Base-by-base conservation (phyloP, 306 rosid genomes). In the Casuarina equisetifolia region DNA sequence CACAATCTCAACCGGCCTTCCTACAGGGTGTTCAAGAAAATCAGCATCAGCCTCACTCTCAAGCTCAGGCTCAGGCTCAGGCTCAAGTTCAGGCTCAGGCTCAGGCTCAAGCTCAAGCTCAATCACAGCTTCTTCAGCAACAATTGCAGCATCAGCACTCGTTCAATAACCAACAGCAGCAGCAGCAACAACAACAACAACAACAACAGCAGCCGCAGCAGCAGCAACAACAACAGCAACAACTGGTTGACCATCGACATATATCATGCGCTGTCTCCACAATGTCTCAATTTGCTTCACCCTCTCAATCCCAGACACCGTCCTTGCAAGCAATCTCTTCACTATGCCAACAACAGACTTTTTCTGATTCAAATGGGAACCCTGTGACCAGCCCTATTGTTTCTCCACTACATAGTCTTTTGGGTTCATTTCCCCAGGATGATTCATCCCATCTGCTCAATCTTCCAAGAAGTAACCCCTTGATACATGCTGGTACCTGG, bases 401-500 rank as follows among this genome's bases (percentile, higher is more conserved):
- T 79, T 92, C 97, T 79, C 97, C 97, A 48, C 78, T 90, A 85
- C 96, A 92, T 57, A 85, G 91, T 77, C 83, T 95, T 72, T 78
- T 95, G 89, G 87, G 97, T 73, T 84, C 99, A 11, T 90, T 87
- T 86, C 80, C 93, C 20, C 93, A 84, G 76, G 94, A 95, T 59
- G 98, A 90, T 51, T 51, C 96, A 64, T 81, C 97, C 75, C 93
- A 89, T 72, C 83, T 89, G 62, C 84, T 89, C 74, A 89, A 88
- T 81, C 80, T 91, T 53, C 80, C 92, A 7, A 82, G 96, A 79
- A 80, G 87, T 76, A 86, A 79, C 73, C 72, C 90, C 44, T 83
- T 91, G 85, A 78, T 92, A 20, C 90, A 89, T 25, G 87, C 97
- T 73, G 69, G 86, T 39, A 82, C 77, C 35, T 92, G 97, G 97